Evolutionary conservation across 139 green algal genomes (phyloP).

Genomic region (Coccomyxa sp.): DNA sequence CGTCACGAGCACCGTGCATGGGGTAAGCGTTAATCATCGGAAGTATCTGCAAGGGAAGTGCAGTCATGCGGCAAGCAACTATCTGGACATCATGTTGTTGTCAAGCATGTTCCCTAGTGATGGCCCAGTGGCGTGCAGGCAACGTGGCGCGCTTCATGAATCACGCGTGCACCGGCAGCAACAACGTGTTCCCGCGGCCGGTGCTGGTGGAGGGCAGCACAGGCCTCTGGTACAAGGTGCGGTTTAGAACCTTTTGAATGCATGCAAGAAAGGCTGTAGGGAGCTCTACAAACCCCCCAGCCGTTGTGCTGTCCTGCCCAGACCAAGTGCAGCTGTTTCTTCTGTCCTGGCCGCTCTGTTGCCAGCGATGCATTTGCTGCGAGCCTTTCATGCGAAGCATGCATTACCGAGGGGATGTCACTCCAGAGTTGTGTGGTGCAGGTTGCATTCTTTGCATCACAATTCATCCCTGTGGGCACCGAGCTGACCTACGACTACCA

Average conservation of each 20-base stretch:
- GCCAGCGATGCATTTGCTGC: too few species aligned
- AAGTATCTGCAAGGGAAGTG: not conserved
- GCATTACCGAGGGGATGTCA: too few species aligned
- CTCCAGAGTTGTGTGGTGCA: too few species aligned
- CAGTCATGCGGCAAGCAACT: not conserved
- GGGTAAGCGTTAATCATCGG: not conserved
- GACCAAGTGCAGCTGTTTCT: too few species aligned
- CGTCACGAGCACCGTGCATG: not conserved
- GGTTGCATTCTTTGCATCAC: slow-evolving; percentile 34
- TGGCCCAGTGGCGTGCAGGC: slow-evolving; percentile 18
- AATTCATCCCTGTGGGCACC: slow-evolving; percentile 30
- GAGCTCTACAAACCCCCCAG: too few species aligned
- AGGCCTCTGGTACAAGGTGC: slow-evolving; percentile 34
- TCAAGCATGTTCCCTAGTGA: not conserved
- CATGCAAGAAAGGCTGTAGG: too few species aligned
- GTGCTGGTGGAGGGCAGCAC: slow-evolving; percentile 40
- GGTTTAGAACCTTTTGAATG: too few species aligned
- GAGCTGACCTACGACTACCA: slow-evolving; percentile 63
- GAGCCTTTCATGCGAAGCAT: too few species aligned
- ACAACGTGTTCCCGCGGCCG: slow-evolving; percentile 51
- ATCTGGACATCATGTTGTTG: not conserved
- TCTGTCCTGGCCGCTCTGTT: too few species aligned
- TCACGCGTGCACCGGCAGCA: slow-evolving; percentile 43
- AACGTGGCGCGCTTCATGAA: slow-evolving; percentile 78
- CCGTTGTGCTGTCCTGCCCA: too few species aligned